Conservation (phyloP, 2,329 filamentous ascomycete genomes). For the Colletotrichum cordylinicola region DNA sequence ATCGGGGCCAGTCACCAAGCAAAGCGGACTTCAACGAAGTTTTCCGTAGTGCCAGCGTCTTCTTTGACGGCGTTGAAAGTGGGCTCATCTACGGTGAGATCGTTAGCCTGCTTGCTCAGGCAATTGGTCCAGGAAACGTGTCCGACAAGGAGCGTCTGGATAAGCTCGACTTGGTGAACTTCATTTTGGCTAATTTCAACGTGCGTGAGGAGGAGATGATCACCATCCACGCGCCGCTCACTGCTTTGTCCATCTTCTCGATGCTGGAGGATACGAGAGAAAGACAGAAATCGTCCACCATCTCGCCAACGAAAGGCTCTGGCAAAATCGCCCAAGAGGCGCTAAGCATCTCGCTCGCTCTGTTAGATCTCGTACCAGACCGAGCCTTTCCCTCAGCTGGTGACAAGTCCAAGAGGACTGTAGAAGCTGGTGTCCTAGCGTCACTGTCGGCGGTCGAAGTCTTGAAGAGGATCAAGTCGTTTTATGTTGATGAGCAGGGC, state of each 20-base stretch:
- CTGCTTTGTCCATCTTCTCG: constrained; percentile 67
- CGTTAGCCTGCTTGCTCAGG: constrained; percentile 68
- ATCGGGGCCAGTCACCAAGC: constrained; percentile 68
- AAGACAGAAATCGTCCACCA: constrained; percentile 26
- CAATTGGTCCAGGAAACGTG: constrained; percentile 55
- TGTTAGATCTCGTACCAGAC: constrained; percentile 70
- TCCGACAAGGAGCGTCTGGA: constrained; percentile 56
- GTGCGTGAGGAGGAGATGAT: constrained; percentile 96
- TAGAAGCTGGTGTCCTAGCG: constrained; percentile 31
- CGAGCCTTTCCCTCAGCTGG: constrained; percentile 57
- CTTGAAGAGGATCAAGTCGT: constrained; percentile 65
- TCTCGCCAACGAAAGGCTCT: constrained; percentile 30
- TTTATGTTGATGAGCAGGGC: constrained; percentile 75
- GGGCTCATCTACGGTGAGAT: constrained; percentile 90
- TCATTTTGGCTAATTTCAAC: constrained; percentile 89
- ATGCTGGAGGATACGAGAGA: constrained; percentile 63
- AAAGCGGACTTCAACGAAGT: constrained; percentile 83
- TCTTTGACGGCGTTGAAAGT: constrained; percentile 97
- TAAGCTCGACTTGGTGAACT: constrained; percentile 76
- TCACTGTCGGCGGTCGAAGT: constrained; percentile 55
- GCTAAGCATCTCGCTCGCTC: constrained; percentile 57
- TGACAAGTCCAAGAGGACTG: constrained; percentile 24
- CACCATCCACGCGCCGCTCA: constrained; percentile 80
- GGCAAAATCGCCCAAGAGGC: constrained; percentile 36
- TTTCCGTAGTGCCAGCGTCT: constrained; percentile 89